Percentiles rank a stretch among this genome's conserved stretches.
Conservation (phyloP, 768 basidiomycete genomes). For the Sarcomyxa edulis region DNA sequence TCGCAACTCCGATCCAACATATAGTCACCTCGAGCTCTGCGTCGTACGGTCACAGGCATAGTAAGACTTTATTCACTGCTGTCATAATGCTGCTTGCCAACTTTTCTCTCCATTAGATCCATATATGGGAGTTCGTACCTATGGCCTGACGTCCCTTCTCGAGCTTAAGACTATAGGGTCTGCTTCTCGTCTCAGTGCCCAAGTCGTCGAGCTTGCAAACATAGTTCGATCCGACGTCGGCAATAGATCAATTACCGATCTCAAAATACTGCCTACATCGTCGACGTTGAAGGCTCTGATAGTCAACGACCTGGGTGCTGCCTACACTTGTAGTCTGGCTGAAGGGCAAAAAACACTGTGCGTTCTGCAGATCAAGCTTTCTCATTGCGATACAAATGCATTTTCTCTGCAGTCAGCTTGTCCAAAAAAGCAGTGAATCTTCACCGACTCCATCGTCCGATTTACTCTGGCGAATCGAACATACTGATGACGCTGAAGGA, state of each 20-base stretch:
- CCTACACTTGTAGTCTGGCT: slow-evolving; percentile 41
- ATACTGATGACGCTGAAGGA: slow-evolving; percentile 24
- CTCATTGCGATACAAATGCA: slow-evolving; percentile 1
- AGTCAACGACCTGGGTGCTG: slow-evolving; percentile 46
- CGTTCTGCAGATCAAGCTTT: slow-evolving; percentile 13
- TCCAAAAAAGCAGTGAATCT: slow-evolving; percentile 10
- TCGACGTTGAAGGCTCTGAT: slow-evolving; percentile 28
- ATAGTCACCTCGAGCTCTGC: slow-evolving; percentile 31
- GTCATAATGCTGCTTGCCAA: background rate
- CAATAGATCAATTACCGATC: slow-evolving; percentile 39
- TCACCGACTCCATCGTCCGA: slow-evolving; percentile 14
- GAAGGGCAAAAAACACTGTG: slow-evolving; percentile 35
- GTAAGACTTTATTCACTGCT: background rate
- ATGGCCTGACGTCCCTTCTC: slow-evolving; percentile 36
- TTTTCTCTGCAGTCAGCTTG: slow-evolving; percentile 13
- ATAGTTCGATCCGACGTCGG: slow-evolving; percentile 36
- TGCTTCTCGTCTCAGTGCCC: slow-evolving; percentile 8
- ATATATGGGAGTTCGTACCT: slow-evolving; percentile 40
- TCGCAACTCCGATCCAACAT: slow-evolving; percentile 68
- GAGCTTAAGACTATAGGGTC: slow-evolving; percentile 16
- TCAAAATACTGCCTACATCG: slow-evolving; percentile 29
- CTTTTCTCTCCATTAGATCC: slow-evolving; percentile 19
- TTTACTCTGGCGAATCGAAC: slow-evolving; percentile 49
- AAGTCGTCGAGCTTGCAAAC: slow-evolving; percentile 26
- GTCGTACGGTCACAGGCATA: background rate